A percentile compares a stretch with the other conserved stretches of the same genome.
Evolutionary conservation across 129 eudicot genomes (phyloP).

Genomic region (Artemisia argyi): DNA sequence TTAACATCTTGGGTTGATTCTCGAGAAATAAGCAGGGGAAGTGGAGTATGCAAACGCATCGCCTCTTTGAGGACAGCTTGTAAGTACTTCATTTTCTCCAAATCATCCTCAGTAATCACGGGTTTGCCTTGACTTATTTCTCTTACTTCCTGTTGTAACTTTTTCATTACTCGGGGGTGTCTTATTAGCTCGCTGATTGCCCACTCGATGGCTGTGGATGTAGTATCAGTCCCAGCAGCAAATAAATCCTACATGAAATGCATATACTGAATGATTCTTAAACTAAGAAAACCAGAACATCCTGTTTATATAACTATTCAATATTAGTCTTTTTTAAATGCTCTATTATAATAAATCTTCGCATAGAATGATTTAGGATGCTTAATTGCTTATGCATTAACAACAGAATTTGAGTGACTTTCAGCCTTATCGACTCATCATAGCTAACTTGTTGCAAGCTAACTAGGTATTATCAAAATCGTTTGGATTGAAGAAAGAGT

Average conservation of each 20-base stretch:
- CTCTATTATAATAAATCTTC: not conserved
- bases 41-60: conserved; percentile 41
- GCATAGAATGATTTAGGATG: not conserved
- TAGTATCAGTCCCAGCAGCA: conserved; percentile 22
- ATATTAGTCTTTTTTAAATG: no score
- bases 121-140: conserved; percentile 15
- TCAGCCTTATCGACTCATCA: not conserved
- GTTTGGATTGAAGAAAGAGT: not conserved
- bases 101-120: conserved; percentile 38
- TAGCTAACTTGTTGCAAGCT: not conserved
- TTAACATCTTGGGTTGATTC: conserved; percentile 32
- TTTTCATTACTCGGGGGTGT: conserved; percentile 44
- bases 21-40: conserved; percentile 43
- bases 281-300: not conserved
- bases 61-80: conserved; percentile 57
- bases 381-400: not conserved
- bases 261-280: not conserved
- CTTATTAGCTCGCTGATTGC: conserved; percentile 43
- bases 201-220: conserved; percentile 46
- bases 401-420: not conserved
- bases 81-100: conserved; percentile 50
- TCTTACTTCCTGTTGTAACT: conserved; percentile 30
- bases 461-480: not conserved
- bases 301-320: not conserved
- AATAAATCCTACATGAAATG: conserved; percentile 37